Percentiles rank a stretch among this genome's conserved stretches.
Evolutionary conservation across 192 early-diverging fungal species (phyloP).

Genomic region (Jimgerdemannia flammicorona): DNA sequence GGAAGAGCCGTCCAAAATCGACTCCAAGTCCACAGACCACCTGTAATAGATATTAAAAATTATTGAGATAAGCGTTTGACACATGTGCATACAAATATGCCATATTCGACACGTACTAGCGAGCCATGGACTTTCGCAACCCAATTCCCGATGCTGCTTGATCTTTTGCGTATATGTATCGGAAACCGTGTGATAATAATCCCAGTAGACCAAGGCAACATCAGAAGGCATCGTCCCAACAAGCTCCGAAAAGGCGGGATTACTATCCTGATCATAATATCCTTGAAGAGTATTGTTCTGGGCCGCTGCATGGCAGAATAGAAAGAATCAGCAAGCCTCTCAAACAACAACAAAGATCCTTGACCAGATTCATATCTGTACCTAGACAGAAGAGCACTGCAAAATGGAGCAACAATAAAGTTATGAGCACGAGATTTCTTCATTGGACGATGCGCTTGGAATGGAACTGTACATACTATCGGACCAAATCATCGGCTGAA

Average conservation of each 20-base stretch:
- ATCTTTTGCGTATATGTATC: constrained; percentile 75
- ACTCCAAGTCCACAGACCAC: constrained; percentile 79
- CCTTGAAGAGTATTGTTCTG: constrained; percentile 78
- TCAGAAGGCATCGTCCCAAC: constrained; percentile 56
- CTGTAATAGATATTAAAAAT: constrained; percentile 2
- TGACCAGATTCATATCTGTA: constrained; percentile 3
- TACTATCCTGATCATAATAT: constrained; percentile 73
- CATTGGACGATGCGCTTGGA: not conserved
- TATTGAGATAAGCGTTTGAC: not conserved
- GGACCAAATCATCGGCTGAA: constrained; percentile 85
- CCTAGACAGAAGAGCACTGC: constrained; percentile 20
- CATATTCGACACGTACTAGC: constrained; percentile 50
- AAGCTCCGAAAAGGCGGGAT: constrained; percentile 47
- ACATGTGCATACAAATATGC: not conserved
- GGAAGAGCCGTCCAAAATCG: constrained; percentile 79
- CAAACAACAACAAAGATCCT: not conserved
- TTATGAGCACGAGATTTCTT: not conserved
- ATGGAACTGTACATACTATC: constrained; percentile 55
- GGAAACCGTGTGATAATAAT: constrained; percentile 76
- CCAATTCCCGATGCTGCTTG: constrained; percentile 78
- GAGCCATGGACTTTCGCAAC: constrained; percentile 76
- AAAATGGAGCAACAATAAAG: not conserved
- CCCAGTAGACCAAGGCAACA: constrained; percentile 80
- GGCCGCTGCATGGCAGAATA: constrained; percentile 45
- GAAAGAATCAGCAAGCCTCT: constrained; percentile 21